Evolutionary conservation across 306 rosid genomes (phyloP), one percentile per base, ranked within the genome.

Genomic region (Morella rubra): DNA sequence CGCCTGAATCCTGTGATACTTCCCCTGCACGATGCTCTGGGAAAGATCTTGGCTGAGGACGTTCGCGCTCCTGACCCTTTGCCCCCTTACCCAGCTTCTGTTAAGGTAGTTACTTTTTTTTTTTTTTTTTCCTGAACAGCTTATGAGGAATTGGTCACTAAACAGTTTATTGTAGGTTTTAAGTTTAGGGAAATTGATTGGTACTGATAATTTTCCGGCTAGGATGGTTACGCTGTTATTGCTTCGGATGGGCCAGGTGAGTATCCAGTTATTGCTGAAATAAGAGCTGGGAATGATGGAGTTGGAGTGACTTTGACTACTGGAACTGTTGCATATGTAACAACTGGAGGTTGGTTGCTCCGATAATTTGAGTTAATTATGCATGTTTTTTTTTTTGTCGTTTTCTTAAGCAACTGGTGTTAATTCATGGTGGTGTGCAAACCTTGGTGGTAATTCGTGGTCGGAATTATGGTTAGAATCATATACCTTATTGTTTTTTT

Each of bases 201-300:
- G 52, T 20, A 4, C 49, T 56, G 19, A 20, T 69, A 3, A 52
- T 12, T 51, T 20, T 15, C 71, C 10, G 18, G 72, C 56, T 81
- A 92, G 96, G 98, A 94, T 87, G 98, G 97, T 74, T 94, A 92
- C 78, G 98, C 98, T 4, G 93, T 92, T 58, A 77, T 94, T 51
- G 90, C 97, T 84, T 80, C 87, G 0, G 98, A 94, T 73, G 97
- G 98, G 49, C 95, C 98, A 0, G 95, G 98, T 42, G 95, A 85
- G 27, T 92, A 92, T 69, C 88, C 92, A 0, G 95, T 94, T 8
- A 83, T 90, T 65, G 82, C 87, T 37, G 97, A 92, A 76, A 84
- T 92, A 4, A 87, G 98, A 86, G 97, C 97, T 37, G 96, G 98
- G 5, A 65, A 89, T 22, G 93, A 92, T 76, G 96, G 87, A 42